Percentiles rank a stretch among this genome's conserved stretches.
These are phyloP conservation scores for Arthrinium phaeospermum DNA, from an alignment of 2,329 filamentous ascomycete species.

Conservation along the genomic window DNA sequence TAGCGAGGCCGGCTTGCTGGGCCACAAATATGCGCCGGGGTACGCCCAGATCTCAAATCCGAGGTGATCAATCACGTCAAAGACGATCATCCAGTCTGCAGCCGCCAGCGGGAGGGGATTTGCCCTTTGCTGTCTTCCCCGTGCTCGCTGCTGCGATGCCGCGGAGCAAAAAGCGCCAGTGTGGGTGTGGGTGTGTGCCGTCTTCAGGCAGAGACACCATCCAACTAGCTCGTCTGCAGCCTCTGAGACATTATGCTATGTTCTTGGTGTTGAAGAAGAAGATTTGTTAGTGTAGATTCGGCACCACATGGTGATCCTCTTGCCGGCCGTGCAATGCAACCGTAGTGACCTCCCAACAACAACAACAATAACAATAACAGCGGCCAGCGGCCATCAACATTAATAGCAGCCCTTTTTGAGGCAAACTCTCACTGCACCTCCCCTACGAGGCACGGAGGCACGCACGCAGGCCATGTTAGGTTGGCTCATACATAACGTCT, in stretches of 20 bases:
- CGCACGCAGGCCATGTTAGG: not conserved
- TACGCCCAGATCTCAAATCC: not conserved
- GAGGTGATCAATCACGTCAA: slow-evolving; percentile 13
- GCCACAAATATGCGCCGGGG: not conserved
- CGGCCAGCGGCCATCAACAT: not conserved
- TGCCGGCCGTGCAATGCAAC: slow-evolving; percentile 12
- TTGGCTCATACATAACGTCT: slow-evolving; percentile 17
- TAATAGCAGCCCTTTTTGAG: not conserved
- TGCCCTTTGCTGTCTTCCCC: not conserved
- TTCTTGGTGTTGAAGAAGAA: slow-evolving; percentile 8
- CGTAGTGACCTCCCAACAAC: slow-evolving; percentile 13
- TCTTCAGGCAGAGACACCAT: slow-evolving; percentile 20
- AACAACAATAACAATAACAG: not conserved
- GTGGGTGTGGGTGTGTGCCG: not conserved
- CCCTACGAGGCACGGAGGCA: not conserved
- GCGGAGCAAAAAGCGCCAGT: not conserved
- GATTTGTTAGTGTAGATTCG: slow-evolving; percentile 14
- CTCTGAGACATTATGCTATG: slow-evolving; percentile 7
- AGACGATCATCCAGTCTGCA: not conserved
- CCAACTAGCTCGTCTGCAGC: not conserved
- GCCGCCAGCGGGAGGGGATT: not conserved
- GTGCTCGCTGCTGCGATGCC: too few relatives aligned
- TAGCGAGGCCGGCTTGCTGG: not conserved
- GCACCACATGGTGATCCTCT: slow-evolving; percentile 14
- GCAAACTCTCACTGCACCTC: not conserved